Conservation (phyloP, 2,329 filamentous ascomycete genomes). For the Sporothrix euskadiensis region DNA sequence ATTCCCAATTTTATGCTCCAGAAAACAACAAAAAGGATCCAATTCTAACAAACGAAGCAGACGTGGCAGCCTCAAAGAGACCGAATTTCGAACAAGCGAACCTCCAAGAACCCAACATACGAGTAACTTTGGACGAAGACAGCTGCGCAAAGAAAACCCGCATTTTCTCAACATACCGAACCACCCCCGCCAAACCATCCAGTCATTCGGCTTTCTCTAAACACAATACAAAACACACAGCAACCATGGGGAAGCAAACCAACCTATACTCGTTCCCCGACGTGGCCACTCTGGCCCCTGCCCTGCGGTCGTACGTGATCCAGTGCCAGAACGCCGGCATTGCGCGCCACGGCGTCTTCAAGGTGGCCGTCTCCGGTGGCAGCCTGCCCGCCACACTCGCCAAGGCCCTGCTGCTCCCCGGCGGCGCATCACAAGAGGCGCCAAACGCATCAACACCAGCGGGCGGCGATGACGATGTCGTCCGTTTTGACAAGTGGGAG, state of each 20-base stretch:
- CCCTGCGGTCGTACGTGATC: slow-evolving; percentile 80
- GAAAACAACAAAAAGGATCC: not conserved
- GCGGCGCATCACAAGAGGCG: not conserved
- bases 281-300: slow-evolving; percentile 68
- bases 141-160: not conserved
- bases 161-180: not conserved
- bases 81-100: not conserved
- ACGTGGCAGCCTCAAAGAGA: not conserved
- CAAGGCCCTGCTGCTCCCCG: slow-evolving; percentile 70
- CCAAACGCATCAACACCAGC: slow-evolving; percentile 29
- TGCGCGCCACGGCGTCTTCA: slow-evolving; percentile 79
- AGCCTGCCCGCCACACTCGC: slow-evolving; percentile 88
- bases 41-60: not conserved
- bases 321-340: slow-evolving; percentile 78
- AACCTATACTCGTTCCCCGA: slow-evolving; percentile 80
- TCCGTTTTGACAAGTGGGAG: slow-evolving; percentile 87
- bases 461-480: slow-evolving; percentile 54
- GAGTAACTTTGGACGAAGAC: not conserved
- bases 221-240: not conserved
- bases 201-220: not conserved
- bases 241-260: slow-evolving; percentile 57
- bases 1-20: not conserved
- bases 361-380: slow-evolving; percentile 89
- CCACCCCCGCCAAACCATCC: not conserved
- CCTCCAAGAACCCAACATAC: not conserved